A percentile compares a stretch with the other conserved stretches of the same genome.
Evolutionary conservation across 2,329 filamentous ascomycete species (phyloP).

Genomic region (Myriangium duriaei): DNA sequence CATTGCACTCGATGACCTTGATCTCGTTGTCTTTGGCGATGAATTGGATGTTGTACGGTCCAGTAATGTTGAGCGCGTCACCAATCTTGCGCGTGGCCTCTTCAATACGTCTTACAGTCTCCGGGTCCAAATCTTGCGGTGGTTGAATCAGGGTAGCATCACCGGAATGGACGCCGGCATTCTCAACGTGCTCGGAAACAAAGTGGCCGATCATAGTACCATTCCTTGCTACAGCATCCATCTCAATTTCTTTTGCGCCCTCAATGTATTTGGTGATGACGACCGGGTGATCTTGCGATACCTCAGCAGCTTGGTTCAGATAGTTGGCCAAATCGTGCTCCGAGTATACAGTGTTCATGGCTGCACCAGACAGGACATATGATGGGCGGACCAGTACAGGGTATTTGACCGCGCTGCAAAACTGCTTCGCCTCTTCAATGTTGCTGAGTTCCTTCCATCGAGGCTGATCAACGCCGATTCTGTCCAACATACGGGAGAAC

Average conservation of each 20-base stretch:
- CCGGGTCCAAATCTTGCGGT: conserved; percentile 79
- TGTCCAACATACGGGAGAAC: conserved; percentile 95
- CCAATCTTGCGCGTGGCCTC: conserved; percentile 94
- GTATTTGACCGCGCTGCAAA: conserved; percentile 81
- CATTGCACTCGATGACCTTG: conserved; percentile 99
- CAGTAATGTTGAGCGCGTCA: conserved; percentile 84
- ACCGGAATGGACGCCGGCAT: conserved; percentile 95
- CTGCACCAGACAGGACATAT: conserved; percentile 91
- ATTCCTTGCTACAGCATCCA: conserved; percentile 91
- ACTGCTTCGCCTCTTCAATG: conserved; percentile 75
- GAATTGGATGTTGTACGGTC: conserved; percentile 98
- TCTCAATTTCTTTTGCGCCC: conserved; percentile 98
- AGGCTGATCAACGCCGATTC: conserved; percentile 88
- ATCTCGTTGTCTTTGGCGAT: conserved; percentile 99
- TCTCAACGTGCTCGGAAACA: conserved; percentile 97
- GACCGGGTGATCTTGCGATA: conserved; percentile 89
- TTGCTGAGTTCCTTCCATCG: conserved; percentile 97
- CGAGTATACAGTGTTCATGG: conserved; percentile 99
- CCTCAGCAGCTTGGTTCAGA: conserved; percentile 79
- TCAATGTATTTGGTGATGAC: conserved; percentile 99
- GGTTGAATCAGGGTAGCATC: conserved; percentile 92
- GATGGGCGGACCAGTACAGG: conserved; percentile 91
- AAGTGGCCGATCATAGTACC: conserved; percentile 89
- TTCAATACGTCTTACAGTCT: conserved; percentile 82
- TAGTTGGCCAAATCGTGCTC: conserved; percentile 83